Conservation (phyloP, 805 yeast species). For the Saturnispora besseyi region DNA sequence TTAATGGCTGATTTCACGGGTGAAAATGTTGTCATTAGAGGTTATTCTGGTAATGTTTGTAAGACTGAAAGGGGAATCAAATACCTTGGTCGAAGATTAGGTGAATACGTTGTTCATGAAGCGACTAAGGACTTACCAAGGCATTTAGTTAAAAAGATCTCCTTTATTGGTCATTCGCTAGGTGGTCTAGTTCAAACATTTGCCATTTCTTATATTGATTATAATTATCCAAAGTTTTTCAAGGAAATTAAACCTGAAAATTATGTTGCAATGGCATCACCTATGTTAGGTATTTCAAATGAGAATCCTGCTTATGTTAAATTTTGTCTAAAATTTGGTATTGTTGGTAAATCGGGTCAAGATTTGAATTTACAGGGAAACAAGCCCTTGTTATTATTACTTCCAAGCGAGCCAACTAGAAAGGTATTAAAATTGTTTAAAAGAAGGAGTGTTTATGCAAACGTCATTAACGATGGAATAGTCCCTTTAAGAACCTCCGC, state of each 20-base stretch:
- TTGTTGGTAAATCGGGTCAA: conserved; percentile 88
- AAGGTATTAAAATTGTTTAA: conserved; percentile 51
- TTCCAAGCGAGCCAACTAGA: conserved; percentile 72
- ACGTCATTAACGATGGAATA: conserved; percentile 86
- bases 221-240: conserved; percentile 65
- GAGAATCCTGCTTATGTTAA: conserved; percentile 86
- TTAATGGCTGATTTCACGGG: conserved; percentile 31
- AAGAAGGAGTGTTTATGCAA: conserved; percentile 79
- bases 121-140: conserved; percentile 20
- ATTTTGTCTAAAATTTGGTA: conserved; percentile 75
- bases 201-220: conserved; percentile 73
- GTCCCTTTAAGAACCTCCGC: conserved; percentile 92
- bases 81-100: conserved; percentile 74
- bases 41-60: conserved; percentile 75
- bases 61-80: conserved; percentile 85
- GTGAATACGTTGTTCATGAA: conserved; percentile 55
- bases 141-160: conserved; percentile 37
- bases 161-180: conserved; percentile 87
- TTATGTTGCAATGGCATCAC: conserved; percentile 79
- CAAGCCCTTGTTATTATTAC: conserved; percentile 61
- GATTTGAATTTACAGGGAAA: conserved; percentile 61
- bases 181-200: conserved; percentile 91
- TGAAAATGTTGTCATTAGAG: conserved; percentile 71
- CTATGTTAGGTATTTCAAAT: conserved; percentile 76
- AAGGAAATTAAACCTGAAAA: conserved; percentile 58